Percentiles rank a stretch among this genome's conserved stretches.
These are phyloP conservation scores for Pleomassaria siparia DNA, from an alignment of 2,329 filamentous ascomycete species.

Conservation along the genomic window DNA sequence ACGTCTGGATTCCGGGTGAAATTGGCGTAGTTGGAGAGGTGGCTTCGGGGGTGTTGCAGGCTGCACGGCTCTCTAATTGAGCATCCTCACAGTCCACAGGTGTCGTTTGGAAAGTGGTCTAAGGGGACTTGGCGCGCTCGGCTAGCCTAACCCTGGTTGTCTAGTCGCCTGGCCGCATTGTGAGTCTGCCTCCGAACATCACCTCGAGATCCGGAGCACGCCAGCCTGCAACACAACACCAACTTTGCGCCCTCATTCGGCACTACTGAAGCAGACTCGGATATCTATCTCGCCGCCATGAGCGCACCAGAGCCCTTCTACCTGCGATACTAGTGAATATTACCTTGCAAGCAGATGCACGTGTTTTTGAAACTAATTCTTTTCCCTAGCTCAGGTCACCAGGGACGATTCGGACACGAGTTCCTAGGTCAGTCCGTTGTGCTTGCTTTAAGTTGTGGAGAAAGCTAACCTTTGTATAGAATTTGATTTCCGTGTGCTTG, in stretches of 20 bases:
- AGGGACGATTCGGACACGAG: constrained; percentile 95
- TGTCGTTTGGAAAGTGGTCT: constrained; percentile 41
- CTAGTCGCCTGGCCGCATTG: constrained; percentile 2
- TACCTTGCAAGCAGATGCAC: constrained; percentile 9
- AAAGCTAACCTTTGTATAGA: constrained; percentile 57
- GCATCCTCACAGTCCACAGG: constrained; percentile 37
- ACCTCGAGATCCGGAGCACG: neutral
- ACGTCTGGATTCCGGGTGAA: constrained; percentile 8
- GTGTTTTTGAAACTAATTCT: constrained; percentile 18
- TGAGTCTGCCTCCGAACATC: constrained; percentile 3
- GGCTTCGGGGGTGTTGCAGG: constrained; percentile 13
- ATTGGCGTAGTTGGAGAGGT: constrained; percentile 21
- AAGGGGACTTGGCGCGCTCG: constrained; percentile 18
- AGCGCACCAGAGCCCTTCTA: constrained; percentile 83
- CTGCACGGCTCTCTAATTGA: constrained; percentile 26
- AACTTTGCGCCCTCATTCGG: constrained; percentile 6
- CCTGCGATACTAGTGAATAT: constrained; percentile 88
- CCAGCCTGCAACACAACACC: neutral
- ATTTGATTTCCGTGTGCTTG: constrained; percentile 92
- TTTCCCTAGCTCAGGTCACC: constrained; percentile 81
- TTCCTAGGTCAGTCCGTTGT: constrained; percentile 70
- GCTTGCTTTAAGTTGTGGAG: neutral
- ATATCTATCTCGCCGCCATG: constrained; percentile 53
- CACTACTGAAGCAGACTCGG: neutral
- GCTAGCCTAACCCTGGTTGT: constrained; percentile 14